Percentiles rank a stretch among this genome's conserved stretches.
phyloP scores from a whole-genome alignment of 2,329 filamentous ascomycete species.

The Clonostachys rosea region DNA sequence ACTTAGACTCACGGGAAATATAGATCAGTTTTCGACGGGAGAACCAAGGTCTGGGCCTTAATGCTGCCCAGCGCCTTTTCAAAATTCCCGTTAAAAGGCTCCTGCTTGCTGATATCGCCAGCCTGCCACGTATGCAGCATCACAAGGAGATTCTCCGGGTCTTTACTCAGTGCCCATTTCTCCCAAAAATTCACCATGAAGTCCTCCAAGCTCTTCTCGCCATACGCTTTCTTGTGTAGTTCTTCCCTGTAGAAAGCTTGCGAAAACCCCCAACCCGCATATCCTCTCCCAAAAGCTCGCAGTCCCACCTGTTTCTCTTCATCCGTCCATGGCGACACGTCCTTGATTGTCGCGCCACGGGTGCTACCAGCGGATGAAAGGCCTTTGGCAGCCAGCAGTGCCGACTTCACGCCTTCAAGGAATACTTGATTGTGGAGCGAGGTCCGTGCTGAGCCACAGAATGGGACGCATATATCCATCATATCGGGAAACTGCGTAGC shows the following conservation, averaged over 20 bases:
- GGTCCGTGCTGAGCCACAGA: slow-evolving; percentile 45
- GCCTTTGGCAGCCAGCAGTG: slow-evolving; percentile 32
- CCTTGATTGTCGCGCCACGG: background rate
- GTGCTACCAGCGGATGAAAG: slow-evolving; percentile 44
- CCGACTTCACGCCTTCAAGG: slow-evolving; percentile 46
- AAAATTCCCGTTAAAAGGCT: slow-evolving; percentile 64
- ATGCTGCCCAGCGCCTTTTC: slow-evolving; percentile 62
- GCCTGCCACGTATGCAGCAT: slow-evolving; percentile 80
- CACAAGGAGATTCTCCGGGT: slow-evolving; percentile 69
- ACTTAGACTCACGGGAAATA: slow-evolving; percentile 57
- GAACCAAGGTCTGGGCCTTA: slow-evolving; percentile 66
- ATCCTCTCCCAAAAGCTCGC: slow-evolving; percentile 69
- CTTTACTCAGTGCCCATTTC: slow-evolving; percentile 66
- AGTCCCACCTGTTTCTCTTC: slow-evolving; percentile 37
- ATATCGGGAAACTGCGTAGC: slow-evolving; percentile 42
- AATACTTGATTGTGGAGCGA: slow-evolving; percentile 49
- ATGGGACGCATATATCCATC: slow-evolving; percentile 35
- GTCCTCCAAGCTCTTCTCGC: slow-evolving; percentile 64
- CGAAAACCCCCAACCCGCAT: slow-evolving; percentile 78
- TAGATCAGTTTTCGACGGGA: slow-evolving; percentile 70
- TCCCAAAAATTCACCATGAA: slow-evolving; percentile 78
- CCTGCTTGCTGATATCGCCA: slow-evolving; percentile 64
- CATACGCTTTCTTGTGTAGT: slow-evolving; percentile 60
- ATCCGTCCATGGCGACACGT: slow-evolving; percentile 25
- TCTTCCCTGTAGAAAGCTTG: slow-evolving; percentile 74